Evolutionary conservation across 345 rosid species (phyloP).

Genomic region (Populus nigra): DNA sequence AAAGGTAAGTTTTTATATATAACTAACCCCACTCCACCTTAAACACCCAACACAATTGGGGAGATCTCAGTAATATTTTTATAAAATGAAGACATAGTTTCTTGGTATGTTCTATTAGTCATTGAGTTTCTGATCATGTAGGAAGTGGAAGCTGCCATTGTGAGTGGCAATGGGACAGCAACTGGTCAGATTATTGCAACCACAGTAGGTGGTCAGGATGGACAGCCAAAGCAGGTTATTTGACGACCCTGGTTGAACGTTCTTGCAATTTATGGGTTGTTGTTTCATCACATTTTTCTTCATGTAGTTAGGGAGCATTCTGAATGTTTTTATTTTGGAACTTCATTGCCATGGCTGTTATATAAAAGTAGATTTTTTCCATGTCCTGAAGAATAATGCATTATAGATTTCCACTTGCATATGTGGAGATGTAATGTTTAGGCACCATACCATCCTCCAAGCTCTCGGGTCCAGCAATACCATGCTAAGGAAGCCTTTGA

Average conservation of each 20-base stretch:
- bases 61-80: not conserved
- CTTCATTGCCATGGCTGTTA: not conserved
- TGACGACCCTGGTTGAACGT: slow-evolving; percentile 7
- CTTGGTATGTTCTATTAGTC: not conserved
- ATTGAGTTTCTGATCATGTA: slow-evolving; percentile 16
- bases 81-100: not conserved
- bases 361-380: not conserved
- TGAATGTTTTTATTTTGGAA: not conserved
- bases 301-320: not conserved
- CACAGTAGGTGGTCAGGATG: slow-evolving; percentile 75
- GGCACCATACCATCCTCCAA: not conserved
- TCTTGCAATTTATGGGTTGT: slow-evolving; percentile 10
- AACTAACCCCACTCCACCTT: not conserved
- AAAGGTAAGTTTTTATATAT: slow-evolving; percentile 39
- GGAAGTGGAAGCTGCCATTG: slow-evolving; percentile 64
- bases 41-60: not conserved
- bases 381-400: not conserved
- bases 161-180: slow-evolving; percentile 79
- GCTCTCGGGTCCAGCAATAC: not conserved
- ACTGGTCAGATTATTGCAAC: slow-evolving; percentile 85
- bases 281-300: not conserved
- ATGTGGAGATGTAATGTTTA: not conserved
- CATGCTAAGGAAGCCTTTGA: not conserved
- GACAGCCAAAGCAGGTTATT: slow-evolving; percentile 90
- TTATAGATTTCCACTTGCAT: not conserved